These are phyloP conservation scores for Penicillium roqueforti DNA, from an alignment of 495 filamentous ascomycete genomes.

Conservation along the genomic window DNA sequence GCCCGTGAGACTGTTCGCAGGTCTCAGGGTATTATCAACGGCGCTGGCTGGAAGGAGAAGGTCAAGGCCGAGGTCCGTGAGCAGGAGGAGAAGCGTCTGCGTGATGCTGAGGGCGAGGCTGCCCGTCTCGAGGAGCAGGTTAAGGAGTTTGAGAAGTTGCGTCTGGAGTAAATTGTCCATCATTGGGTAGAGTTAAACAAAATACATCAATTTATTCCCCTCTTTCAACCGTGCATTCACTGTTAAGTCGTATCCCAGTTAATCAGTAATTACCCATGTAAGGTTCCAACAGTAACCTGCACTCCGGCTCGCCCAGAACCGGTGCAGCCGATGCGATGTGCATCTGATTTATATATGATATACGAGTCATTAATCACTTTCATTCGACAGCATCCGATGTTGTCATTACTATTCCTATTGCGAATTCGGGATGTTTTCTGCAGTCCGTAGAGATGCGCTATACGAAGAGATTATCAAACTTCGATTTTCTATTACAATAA, in stretches of 20 bases:
- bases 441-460: too few species aligned
- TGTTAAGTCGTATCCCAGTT: neutral
- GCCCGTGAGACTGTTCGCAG: constrained; percentile 34
- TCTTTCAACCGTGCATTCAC: neutral
- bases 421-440: too few species aligned
- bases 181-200: constrained; percentile 8
- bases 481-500: too few species aligned
- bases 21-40: constrained; percentile 32
- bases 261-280: too few species aligned
- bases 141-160: constrained; percentile 47
- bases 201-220: constrained; percentile 14
- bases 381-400: too few species aligned
- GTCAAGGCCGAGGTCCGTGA: constrained; percentile 53
- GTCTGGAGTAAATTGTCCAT: constrained; percentile 35
- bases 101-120: constrained; percentile 53
- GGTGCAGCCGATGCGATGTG: too few species aligned
- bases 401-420: too few species aligned
- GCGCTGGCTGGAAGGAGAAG: constrained; percentile 43
- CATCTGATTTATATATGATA: too few species aligned
- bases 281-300: too few species aligned
- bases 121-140: constrained; percentile 53
- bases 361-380: too few species aligned
- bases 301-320: too few species aligned
- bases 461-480: too few species aligned
- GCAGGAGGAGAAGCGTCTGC: constrained; percentile 54